Conservation (phyloP, 2,329 filamentous ascomycete species). For the Paecilomyces variotii region DNA sequence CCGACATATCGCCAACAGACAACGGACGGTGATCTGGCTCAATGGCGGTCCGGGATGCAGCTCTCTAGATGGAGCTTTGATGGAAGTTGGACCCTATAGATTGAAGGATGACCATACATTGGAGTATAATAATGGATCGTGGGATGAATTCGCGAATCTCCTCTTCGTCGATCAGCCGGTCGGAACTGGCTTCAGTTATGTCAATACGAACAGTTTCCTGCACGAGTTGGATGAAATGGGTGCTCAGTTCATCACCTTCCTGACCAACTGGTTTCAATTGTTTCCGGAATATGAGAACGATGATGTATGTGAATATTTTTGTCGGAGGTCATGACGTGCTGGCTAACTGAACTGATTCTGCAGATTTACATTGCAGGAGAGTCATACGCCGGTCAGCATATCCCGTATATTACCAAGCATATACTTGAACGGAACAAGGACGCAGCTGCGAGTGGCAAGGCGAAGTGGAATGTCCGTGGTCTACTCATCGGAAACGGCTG, state of each 20-base stretch:
- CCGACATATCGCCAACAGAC: conserved; percentile 82
- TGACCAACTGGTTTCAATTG: conserved; percentile 83
- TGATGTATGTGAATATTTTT: conserved; percentile 59
- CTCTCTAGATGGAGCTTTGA: conserved; percentile 91
- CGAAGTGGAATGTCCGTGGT: conserved; percentile 70
- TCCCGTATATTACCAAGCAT: conserved; percentile 89
- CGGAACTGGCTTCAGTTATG: conserved; percentile 93
- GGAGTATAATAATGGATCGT: conserved; percentile 82
- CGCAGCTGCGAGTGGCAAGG: conserved; percentile 24
- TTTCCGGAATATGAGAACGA: conserved; percentile 90
- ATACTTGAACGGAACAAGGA: conserved; percentile 80
- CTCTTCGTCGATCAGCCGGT: conserved; percentile 97
- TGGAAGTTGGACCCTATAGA: conserved; percentile 92
- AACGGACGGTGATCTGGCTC: conserved; percentile 90
- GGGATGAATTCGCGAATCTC: conserved; percentile 96
- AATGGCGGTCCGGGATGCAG: conserved; percentile 97
- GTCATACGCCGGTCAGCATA: conserved; percentile 94
- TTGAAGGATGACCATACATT: conserved; percentile 66
- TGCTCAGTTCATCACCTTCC: conserved; percentile 73
- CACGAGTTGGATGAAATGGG: conserved; percentile 85
- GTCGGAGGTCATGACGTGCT: not conserved
- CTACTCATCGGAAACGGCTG: conserved; percentile 95
- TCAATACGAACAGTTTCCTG: conserved; percentile 79
- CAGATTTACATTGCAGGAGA: conserved; percentile 93
- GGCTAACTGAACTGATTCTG: not conserved